Conservation (phyloP, 768 basidiomycete species). For the Termitomyces sp. region DNA sequence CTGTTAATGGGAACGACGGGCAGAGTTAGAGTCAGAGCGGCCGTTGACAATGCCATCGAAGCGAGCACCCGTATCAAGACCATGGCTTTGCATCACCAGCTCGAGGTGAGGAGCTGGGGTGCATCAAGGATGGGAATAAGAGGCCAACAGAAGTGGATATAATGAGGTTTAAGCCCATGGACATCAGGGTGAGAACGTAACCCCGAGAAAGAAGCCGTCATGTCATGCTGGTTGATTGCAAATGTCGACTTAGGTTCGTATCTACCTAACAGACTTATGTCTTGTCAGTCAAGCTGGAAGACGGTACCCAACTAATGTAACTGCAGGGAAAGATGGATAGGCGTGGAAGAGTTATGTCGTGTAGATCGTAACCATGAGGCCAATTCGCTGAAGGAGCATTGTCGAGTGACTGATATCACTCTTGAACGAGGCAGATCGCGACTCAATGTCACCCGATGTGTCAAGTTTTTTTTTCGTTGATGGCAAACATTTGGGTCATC, state of each 20-base stretch:
- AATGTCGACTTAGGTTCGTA: neutral
- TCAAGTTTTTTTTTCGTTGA: no score
- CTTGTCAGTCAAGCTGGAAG: neutral
- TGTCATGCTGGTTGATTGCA: neutral
- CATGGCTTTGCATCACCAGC: constrained; percentile 9
- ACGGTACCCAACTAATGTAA: neutral
- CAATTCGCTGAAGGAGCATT: neutral
- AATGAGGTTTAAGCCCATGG: neutral
- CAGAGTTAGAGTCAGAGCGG: constrained; percentile 13
- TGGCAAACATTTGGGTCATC: no score
- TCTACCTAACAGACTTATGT: neutral
- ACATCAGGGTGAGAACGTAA: neutral
- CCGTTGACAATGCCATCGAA: neutral
- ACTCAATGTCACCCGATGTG: neutral
- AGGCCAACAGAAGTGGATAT: neutral
- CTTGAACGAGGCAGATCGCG: neutral
- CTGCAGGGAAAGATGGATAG: neutral
- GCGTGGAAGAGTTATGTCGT: neutral
- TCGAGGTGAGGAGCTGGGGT: constrained; percentile 8
- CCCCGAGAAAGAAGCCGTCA: neutral
- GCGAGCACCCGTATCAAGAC: neutral
- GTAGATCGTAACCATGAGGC: neutral
- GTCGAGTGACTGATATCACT: neutral
- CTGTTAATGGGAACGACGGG: constrained; percentile 3
- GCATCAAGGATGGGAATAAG: constrained; percentile 6